phyloP scores from a whole-genome alignment of 192 early-diverging fungal genomes.

The Helicostylum pulchrum region DNA sequence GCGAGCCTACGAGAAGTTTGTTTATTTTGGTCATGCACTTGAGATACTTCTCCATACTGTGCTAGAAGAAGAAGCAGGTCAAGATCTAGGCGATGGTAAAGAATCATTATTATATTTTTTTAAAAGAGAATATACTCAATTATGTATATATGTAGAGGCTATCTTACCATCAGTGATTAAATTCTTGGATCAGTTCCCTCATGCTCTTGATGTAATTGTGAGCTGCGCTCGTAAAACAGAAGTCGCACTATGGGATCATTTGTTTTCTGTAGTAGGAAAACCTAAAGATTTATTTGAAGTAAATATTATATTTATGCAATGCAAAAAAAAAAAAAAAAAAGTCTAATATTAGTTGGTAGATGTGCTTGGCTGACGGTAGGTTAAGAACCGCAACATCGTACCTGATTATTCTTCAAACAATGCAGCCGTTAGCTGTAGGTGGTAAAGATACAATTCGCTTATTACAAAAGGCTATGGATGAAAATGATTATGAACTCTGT shows the following conservation, averaged over 20 bases:
- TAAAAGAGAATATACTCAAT: not conserved
- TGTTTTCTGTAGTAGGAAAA: conserved; percentile 85
- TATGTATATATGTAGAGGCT: conserved; percentile 32
- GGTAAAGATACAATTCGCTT: conserved; percentile 66
- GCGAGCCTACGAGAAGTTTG: conserved; percentile 62
- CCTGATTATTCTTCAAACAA: conserved; percentile 88
- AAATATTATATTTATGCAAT: conserved; percentile 7
- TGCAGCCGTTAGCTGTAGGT: conserved; percentile 70
- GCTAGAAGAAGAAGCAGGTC: conserved; percentile 79
- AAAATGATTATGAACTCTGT: conserved; percentile 76
- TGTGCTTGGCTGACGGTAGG: conserved; percentile 63
- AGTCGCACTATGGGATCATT: conserved; percentile 82
- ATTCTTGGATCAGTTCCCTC: conserved; percentile 78
- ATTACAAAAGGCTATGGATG: conserved; percentile 67
- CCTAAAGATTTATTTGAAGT: conserved; percentile 83
- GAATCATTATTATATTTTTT: not conserved
- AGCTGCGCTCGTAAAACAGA: conserved; percentile 98
- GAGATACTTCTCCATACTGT: conserved; percentile 89
- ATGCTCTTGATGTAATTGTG: conserved; percentile 84
- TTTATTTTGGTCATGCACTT: conserved; percentile 90
- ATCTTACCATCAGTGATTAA: conserved; percentile 68
- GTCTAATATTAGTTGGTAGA: conserved; percentile 29
- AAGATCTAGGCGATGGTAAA: conserved; percentile 42
- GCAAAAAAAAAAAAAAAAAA: not conserved
- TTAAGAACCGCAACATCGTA: conserved; percentile 89